These are phyloP conservation scores for Beauveria pseudobassiana DNA, from an alignment of 2,329 filamentous ascomycete genomes.

Conservation along the genomic window DNA sequence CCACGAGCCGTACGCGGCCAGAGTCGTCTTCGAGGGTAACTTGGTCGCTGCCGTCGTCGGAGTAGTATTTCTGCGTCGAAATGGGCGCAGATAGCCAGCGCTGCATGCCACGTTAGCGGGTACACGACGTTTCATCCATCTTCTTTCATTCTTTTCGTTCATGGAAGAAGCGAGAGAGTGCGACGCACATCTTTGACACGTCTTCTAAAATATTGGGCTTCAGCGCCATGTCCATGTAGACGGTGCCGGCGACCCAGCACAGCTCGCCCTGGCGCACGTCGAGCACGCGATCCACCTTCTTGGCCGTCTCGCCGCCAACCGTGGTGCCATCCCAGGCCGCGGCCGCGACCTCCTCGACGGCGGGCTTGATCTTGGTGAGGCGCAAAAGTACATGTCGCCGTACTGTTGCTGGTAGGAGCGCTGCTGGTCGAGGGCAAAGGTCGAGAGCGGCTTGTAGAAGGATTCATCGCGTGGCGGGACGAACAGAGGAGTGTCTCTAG, in stretches of 20 bases:
- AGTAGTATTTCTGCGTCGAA: slow-evolving; percentile 67
- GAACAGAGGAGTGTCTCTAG: slow-evolving; percentile 27
- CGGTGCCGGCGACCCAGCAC: slow-evolving; percentile 90
- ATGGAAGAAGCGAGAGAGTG: neutral
- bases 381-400: slow-evolving; percentile 97
- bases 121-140: too few species aligned
- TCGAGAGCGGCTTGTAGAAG: slow-evolving; percentile 65
- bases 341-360: slow-evolving; percentile 65
- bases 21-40: slow-evolving; percentile 95
- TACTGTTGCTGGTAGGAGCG: slow-evolving; percentile 89
- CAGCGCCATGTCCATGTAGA: slow-evolving; percentile 94
- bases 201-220: slow-evolving; percentile 97
- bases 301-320: slow-evolving; percentile 69
- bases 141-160: too few species aligned
- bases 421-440: slow-evolving; percentile 63
- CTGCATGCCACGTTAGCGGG: slow-evolving; percentile 31
- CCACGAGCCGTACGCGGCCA: slow-evolving; percentile 75
- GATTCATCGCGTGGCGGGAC: slow-evolving; percentile 45
- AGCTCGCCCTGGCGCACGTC: slow-evolving; percentile 93
- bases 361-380: slow-evolving; percentile 77
- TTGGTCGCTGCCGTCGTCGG: slow-evolving; percentile 51
- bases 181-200: slow-evolving; percentile 72
- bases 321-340: slow-evolving; percentile 72
- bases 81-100: slow-evolving; percentile 85
- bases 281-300: slow-evolving; percentile 76